Base-by-base conservation (phyloP, 768 basidiomycete genomes). In the Lyophyllum semitale region DNA sequence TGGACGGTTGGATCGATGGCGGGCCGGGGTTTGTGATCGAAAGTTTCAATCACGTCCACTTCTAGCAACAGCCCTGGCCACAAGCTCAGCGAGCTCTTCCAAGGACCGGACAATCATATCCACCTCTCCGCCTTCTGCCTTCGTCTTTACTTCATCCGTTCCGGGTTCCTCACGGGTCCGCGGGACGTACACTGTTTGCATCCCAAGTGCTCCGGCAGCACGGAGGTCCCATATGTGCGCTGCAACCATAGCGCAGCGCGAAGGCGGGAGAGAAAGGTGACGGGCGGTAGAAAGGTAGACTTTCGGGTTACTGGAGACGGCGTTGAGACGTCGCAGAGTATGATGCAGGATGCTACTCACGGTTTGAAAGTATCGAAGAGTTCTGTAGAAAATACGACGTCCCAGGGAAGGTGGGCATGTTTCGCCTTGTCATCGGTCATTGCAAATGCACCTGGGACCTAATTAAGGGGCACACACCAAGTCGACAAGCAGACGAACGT, bases 341-440 rank as follows among this genome's bases (percentile, higher is more conserved):
- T 9, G 17, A 8, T 12, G 25, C 20, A 46, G 37, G 17, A 25
- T 29, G 48, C 35, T 33, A 69, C 83, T 35, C 41, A 88, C 87
- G 87, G 84, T 63, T 89, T 89, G 73, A 80, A 88, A 0, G 80
- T 78, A 8, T 74, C 72, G 46, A 88, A 84, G 17, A 88, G 68
- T 52, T 86, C 84, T 1, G 79, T 71, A 0, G 85, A 85, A 52
- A 89, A 77, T 20, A 89, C 68, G 1, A 75, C 73, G 53, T 88
- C 85, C 86, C 84, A 88, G 0, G 86, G 85, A 3, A 88, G 69
- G 17, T 77, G 71, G 2, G 84, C 81, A 52, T 80, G 68, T 67
- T 84, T 88, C 1, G 87, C 85, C 86, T 87, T 48, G 22, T 13
- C 25, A 26, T 54, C 29, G 40, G 29, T n/a, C 20, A 22, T 30